Conservation (phyloP, 805 yeast species). For the Metschnikowia chrysomelidarum region DNA sequence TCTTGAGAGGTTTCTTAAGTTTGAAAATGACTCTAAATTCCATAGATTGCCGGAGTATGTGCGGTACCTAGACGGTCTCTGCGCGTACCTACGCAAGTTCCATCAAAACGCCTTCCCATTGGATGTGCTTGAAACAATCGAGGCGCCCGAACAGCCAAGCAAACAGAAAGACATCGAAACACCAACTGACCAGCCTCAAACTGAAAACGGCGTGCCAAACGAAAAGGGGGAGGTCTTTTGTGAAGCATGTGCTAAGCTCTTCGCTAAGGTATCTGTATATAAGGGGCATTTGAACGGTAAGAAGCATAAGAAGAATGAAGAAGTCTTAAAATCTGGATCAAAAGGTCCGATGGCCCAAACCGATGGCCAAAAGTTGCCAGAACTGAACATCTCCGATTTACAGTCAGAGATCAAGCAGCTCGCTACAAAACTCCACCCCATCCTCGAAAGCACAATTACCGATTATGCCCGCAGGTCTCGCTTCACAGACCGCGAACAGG, state of each 20-base stretch:
- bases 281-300: slow-evolving; percentile 70
- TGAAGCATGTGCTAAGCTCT: slow-evolving; percentile 57
- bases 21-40: slow-evolving; percentile 21
- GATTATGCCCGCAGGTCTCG: slow-evolving; percentile 66
- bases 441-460: slow-evolving; percentile 49
- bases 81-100: slow-evolving; percentile 49
- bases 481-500: slow-evolving; percentile 68
- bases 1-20: slow-evolving; percentile 43
- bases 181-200: neutral
- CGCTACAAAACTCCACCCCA: slow-evolving; percentile 35
- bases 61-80: slow-evolving; percentile 46
- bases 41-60: slow-evolving; percentile 30
- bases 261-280: slow-evolving; percentile 64
- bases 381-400: no score
- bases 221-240: slow-evolving; percentile 47
- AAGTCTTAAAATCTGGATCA: neutral
- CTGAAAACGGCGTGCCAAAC: slow-evolving; percentile 17
- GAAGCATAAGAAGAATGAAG: slow-evolving; percentile 59
- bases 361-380: slow-evolving; percentile 4
- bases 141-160: neutral
- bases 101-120: slow-evolving; percentile 36
- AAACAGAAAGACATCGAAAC: neutral
- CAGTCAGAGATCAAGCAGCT: slow-evolving; percentile 40
- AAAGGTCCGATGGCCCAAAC: neutral
- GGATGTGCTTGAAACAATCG: neutral